Evolutionary conservation across 768 basidiomycete species (phyloP), one percentile per base, ranked within the genome.

Genomic region (Termitomyces sp.): DNA sequence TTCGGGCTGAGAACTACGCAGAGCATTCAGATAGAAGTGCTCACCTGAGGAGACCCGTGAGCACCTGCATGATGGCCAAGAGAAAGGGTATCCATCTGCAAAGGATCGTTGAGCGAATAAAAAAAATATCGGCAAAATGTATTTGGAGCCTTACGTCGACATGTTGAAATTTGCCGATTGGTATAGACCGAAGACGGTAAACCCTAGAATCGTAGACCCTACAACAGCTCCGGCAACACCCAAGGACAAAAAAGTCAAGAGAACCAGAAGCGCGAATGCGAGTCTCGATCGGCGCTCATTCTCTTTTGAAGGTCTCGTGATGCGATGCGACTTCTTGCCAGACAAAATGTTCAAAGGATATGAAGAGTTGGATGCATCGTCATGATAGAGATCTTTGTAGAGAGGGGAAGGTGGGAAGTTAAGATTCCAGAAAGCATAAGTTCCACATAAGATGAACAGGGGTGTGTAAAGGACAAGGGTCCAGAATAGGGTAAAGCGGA

Each of bases 401-500:
- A 38, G 61, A 12, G 57, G 63, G 36, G 67, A 60, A 1, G 80
- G 80, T 1, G 79, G 79, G 58, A 79, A 80, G 35, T 77, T 75
- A 46, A 80, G 73, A 59, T 81, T 83, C 70, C 77, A 73, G 60
- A 81, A 81, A 13, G 80, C 80, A 57, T 80, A 81, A 8, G 64
- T 58, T 7, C 80, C 81, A 58, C 79, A 81, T 42, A 76, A 45
- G 47, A 80, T 58, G 61, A 81, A 81, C n/a, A 78, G 63, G 33
- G 80, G 81, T 0, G 73, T 76, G 66, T 81, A 81, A 54, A 80
- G 78, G 38, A 78, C 67, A 13, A 81, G 69, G 18, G 73, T 79
- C 80, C 81, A 83, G 58, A 77, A 81, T 18, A 83, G 66, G 26
- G 80, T 81, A 67, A 81, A 81, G 36, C 73, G 74, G 65, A 83